phyloP scores from a whole-genome alignment of 75 land plant species.

The Pinus tabuliformis region DNA sequence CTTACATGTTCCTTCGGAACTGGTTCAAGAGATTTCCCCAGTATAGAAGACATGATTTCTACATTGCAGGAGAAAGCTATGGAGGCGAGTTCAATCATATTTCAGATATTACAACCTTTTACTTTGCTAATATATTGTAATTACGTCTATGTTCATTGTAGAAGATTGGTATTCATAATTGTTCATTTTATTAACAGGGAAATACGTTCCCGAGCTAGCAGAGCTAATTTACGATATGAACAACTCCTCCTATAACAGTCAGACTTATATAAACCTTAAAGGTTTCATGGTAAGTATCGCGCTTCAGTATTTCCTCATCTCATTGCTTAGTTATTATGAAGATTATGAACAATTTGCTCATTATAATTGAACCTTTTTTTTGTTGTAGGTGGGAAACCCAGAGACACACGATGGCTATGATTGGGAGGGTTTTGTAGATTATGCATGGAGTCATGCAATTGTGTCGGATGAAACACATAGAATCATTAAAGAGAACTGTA shows the following conservation, averaged over 20 bases:
- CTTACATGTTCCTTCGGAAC: slow-evolving; percentile 53
- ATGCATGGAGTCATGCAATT: slow-evolving; percentile 71
- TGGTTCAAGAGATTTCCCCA: slow-evolving; percentile 76
- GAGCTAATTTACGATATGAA: slow-evolving; percentile 58
- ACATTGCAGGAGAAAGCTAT: slow-evolving; percentile 88
- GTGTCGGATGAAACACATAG: slow-evolving; percentile 53
- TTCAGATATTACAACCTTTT: neutral
- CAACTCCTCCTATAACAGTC: slow-evolving; percentile 16
- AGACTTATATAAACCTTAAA: slow-evolving; percentile 43
- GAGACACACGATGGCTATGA: slow-evolving; percentile 43
- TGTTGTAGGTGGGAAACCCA: slow-evolving; percentile 60
- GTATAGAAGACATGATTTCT: slow-evolving; percentile 68
- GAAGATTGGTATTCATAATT: too few relatives aligned
- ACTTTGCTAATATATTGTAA: neutral
- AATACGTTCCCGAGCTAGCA: slow-evolving; percentile 72
- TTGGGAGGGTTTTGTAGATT: slow-evolving; percentile 59
- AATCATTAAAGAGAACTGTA: slow-evolving; percentile 36
- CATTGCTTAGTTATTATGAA: neutral
- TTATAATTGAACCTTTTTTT: neutral
- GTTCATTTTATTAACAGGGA: slow-evolving; percentile 30
- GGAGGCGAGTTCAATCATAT: slow-evolving; percentile 45
- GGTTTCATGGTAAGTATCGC: slow-evolving; percentile 60
- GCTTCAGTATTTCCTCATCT: neutral
- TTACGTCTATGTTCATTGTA: neutral
- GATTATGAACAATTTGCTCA: neutral